These are phyloP conservation scores for Lizonia empirigonia DNA, from an alignment of 2,329 filamentous ascomycete species.

Conservation along the genomic window DNA sequence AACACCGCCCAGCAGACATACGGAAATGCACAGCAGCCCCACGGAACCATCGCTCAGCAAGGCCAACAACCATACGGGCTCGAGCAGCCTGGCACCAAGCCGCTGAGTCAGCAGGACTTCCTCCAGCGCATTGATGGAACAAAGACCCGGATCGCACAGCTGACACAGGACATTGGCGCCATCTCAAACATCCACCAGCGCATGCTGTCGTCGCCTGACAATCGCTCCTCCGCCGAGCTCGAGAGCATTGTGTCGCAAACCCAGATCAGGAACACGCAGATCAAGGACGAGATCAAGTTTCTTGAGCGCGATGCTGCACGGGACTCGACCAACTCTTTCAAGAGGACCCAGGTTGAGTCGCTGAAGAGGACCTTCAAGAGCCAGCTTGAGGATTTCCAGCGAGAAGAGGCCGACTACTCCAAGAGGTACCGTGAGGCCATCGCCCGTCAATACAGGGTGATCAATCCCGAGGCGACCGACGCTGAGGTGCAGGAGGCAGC, in stretches of 20 bases:
- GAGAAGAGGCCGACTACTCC: constrained; percentile 73
- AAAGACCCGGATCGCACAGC: constrained; percentile 69
- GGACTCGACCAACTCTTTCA: constrained; percentile 67
- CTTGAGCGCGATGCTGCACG: constrained; percentile 73
- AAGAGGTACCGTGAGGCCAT: constrained; percentile 78
- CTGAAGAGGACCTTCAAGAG: constrained; percentile 75
- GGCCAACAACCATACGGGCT: constrained; percentile 30
- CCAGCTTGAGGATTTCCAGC: constrained; percentile 71
- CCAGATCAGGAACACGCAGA: constrained; percentile 73
- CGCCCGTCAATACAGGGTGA: constrained; percentile 78
- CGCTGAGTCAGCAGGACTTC: constrained; percentile 69
- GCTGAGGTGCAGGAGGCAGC: constrained; percentile 72
- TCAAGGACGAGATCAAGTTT: constrained; percentile 79
- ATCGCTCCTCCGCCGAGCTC: constrained; percentile 58
- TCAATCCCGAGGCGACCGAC: constrained; percentile 79
- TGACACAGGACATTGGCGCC: constrained; percentile 69
- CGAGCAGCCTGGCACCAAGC: constrained; percentile 59
- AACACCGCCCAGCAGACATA: constrained; percentile 27
- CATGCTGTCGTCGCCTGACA: constrained; percentile 69
- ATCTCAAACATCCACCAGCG: constrained; percentile 75
- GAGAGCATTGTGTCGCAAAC: constrained; percentile 73
- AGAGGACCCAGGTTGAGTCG: constrained; percentile 71
- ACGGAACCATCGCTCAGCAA: constrained; percentile 29
- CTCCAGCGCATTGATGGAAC: constrained; percentile 69
- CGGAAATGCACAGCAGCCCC: constrained; percentile 54